phyloP scores from a whole-genome alignment of 1,284 basidiomycete species.

The Ustilago trichophora region DNA sequence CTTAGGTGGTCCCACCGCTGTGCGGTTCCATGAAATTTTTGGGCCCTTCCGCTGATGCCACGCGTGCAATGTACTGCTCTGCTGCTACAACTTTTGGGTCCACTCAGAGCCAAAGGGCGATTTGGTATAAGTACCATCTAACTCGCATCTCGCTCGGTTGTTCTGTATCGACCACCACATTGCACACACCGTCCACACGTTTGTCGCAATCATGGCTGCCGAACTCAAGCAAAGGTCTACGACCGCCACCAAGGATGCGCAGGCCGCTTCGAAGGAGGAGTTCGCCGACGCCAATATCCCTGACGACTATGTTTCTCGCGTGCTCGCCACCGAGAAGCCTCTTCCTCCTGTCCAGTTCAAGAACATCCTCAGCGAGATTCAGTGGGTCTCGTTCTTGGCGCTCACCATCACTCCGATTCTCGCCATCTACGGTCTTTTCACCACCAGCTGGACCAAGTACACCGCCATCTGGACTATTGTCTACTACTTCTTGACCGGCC shows the following conservation, averaged over 20 bases:
- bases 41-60: too few relatives aligned
- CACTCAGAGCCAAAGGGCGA: too few relatives aligned
- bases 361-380: constrained; percentile 63
- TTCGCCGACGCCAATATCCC: constrained; percentile 58
- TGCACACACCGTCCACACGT: too few relatives aligned
- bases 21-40: too few relatives aligned
- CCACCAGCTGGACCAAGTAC: constrained; percentile 47
- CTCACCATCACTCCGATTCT: constrained; percentile 59
- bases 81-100: too few relatives aligned
- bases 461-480: constrained; percentile 53
- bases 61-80: too few relatives aligned
- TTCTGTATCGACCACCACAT: too few relatives aligned
- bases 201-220: constrained; percentile 31
- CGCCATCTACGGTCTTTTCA: constrained; percentile 59
- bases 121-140: too few relatives aligned
- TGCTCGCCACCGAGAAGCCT: constrained; percentile 52
- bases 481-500: constrained; percentile 65
- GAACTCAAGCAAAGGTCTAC: constrained; percentile 47
- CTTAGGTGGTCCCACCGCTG: too few relatives aligned
- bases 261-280: constrained; percentile 50
- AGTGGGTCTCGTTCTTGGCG: constrained; percentile 63
- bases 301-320: constrained; percentile 60
- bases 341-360: constrained; percentile 60
- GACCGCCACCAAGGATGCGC: constrained; percentile 35
- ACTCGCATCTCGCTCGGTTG: too few relatives aligned